Conservation (phyloP, 768 basidiomycete genomes). For the Kwoniella bestiolae region DNA sequence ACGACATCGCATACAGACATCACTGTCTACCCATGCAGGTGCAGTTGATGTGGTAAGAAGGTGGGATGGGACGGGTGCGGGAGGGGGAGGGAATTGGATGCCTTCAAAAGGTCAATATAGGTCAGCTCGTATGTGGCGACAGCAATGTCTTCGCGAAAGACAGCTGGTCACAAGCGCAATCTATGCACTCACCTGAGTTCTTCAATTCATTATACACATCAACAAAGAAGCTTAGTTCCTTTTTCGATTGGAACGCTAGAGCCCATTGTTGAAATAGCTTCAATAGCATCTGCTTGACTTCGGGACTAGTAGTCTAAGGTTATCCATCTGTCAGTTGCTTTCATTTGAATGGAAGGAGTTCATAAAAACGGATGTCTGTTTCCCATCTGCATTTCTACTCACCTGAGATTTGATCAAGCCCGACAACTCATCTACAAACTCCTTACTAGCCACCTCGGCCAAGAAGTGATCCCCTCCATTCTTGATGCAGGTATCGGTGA, state of each 20-base stretch:
- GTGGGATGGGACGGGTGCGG: constrained; percentile 37
- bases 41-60: constrained; percentile 60
- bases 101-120: constrained; percentile 24
- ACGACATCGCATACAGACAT: constrained; percentile 90
- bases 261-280: constrained; percentile 92
- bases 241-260: constrained; percentile 81
- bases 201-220: constrained; percentile 79
- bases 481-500: constrained; percentile 91
- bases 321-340: too few species aligned
- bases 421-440: constrained; percentile 91
- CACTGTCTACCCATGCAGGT: constrained; percentile 96
- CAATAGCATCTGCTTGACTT: constrained; percentile 80
- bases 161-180: too few species aligned
- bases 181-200: constrained; percentile 66
- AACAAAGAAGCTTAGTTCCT: constrained; percentile 71
- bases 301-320: constrained; percentile 69
- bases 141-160: too few species aligned
- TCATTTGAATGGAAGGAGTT: too few species aligned
- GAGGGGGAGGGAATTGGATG: constrained; percentile 49
- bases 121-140: too few species aligned
- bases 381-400: too few species aligned
- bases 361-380: too few species aligned
- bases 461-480: constrained; percentile 95
- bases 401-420: constrained; percentile 79
- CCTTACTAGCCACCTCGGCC: constrained; percentile 77